Conservation (phyloP, 2,329 filamentous ascomycete genomes). For the Aspergillus terreus region DNA sequence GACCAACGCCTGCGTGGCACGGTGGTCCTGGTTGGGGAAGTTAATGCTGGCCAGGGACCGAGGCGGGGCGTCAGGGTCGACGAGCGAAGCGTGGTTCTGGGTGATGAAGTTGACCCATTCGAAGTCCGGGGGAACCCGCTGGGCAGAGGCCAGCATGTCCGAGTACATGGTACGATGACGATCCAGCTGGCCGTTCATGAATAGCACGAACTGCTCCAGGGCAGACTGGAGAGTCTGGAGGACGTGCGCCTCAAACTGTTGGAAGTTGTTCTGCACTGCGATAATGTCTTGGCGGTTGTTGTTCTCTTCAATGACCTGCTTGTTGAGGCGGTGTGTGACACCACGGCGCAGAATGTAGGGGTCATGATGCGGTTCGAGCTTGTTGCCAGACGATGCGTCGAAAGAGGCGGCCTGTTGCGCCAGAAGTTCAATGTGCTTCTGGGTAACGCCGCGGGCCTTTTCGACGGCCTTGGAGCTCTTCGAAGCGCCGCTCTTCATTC, state of each 20-base stretch:
- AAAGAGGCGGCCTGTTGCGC: conserved; percentile 79
- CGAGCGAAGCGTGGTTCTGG: conserved; percentile 67
- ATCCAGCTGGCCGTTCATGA: conserved; percentile 75
- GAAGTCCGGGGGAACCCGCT: conserved; percentile 76
- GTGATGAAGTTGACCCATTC: conserved; percentile 85
- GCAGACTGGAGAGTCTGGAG: conserved; percentile 77
- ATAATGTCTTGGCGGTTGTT: conserved; percentile 90
- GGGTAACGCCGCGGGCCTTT: conserved; percentile 77
- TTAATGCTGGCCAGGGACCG: conserved; percentile 69
- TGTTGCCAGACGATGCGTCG: conserved; percentile 66
- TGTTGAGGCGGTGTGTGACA: conserved; percentile 77
- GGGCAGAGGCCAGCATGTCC: conserved; percentile 74
- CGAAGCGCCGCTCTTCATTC: conserved; percentile 71
- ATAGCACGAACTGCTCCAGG: conserved; percentile 77
- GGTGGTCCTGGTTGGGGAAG: conserved; percentile 88
- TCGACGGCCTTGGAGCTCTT: conserved; percentile 89
- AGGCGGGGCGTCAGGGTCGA: conserved; percentile 71
- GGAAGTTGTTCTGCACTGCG: conserved; percentile 85
- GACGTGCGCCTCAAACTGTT: conserved; percentile 81
- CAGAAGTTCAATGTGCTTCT: conserved; percentile 94
- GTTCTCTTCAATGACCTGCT: conserved; percentile 92
- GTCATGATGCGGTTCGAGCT: conserved; percentile 69
- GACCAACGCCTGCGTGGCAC: conserved; percentile 74
- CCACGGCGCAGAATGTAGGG: conserved; percentile 84
- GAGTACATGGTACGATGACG: conserved; percentile 75